Percentiles rank a stretch among this genome's conserved stretches.
These are phyloP conservation scores for Penicillium sp. DNA, from an alignment of 2,329 filamentous ascomycete species.

Conservation along the genomic window DNA sequence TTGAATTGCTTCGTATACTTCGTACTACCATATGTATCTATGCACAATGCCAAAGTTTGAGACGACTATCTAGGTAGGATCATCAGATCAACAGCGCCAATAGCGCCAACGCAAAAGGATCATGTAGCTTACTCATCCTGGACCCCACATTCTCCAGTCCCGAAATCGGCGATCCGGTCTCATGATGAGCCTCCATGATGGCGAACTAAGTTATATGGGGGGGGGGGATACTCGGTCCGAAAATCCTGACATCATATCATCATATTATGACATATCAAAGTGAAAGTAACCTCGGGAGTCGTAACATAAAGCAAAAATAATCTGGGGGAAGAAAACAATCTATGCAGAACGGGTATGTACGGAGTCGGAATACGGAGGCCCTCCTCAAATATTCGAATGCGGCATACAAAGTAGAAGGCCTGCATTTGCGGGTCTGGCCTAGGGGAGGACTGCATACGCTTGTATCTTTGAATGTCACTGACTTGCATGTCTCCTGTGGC, in stretches of 20 bases:
- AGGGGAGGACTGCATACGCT: background rate
- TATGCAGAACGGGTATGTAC: background rate
- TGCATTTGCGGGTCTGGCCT: background rate
- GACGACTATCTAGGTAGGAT: background rate
- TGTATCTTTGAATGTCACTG: background rate
- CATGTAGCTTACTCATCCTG: background rate
- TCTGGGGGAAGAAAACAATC: background rate
- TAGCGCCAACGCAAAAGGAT: background rate
- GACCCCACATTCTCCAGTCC: conserved; percentile 1
- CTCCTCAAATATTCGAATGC: background rate
- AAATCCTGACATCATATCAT: conserved; percentile 1
- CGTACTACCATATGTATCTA: background rate
- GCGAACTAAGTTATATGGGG: background rate
- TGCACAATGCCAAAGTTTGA: background rate
- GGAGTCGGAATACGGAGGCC: background rate
- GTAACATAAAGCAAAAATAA: background rate
- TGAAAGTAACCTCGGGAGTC: background rate
- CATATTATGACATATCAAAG: background rate
- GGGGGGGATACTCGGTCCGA: background rate
- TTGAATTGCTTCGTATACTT: too few relatives aligned
- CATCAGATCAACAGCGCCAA: background rate
- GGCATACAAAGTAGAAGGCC: background rate
- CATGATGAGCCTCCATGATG: background rate
- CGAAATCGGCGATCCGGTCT: conserved; percentile 1
- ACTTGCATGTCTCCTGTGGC: conserved; percentile 3